Evolutionary conservation across 2,329 filamentous ascomycete species (phyloP).

Genomic region (Monosporascus ibericus): DNA sequence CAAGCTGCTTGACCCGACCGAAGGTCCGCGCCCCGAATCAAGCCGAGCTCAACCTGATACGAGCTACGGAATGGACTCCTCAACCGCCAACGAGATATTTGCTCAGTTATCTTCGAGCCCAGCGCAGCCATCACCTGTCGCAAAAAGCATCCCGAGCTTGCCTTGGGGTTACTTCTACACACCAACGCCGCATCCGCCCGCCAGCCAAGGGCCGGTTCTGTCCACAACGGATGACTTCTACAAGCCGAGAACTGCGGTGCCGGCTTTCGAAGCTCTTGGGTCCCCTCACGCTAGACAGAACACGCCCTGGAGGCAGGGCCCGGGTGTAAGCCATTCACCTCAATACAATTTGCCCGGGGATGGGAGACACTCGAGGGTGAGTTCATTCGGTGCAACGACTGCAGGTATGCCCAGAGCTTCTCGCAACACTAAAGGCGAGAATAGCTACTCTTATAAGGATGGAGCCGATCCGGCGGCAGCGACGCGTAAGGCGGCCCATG

Average conservation of each 20-base stretch:
- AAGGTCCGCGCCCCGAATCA: conserved; percentile 18
- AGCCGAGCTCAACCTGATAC: conserved; percentile 31
- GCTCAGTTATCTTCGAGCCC: conserved; percentile 31
- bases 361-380: neutral
- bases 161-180: conserved; percentile 46
- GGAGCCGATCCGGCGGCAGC: conserved; percentile 8
- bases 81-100: conserved; percentile 45
- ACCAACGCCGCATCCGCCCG: conserved; percentile 18
- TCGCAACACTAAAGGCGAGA: conserved; percentile 1
- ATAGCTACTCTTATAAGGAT: conserved; percentile 1
- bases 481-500: conserved; percentile 21
- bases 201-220: conserved; percentile 15
- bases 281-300: conserved; percentile 18
- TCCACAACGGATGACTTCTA: conserved; percentile 11
- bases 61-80: conserved; percentile 50
- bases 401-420: neutral
- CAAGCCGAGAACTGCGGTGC: conserved; percentile 17
- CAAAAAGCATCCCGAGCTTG: conserved; percentile 34
- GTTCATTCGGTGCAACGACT: neutral
- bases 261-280: conserved; percentile 13
- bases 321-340: neutral
- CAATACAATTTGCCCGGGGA: neutral
- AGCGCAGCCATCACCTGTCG: conserved; percentile 25
- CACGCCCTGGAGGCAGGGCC: conserved; percentile 6
- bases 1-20: conserved; percentile 26